Evolutionary conservation across 257 asterid species (phyloP).

Genomic region (Solanum lignicaule): DNA sequence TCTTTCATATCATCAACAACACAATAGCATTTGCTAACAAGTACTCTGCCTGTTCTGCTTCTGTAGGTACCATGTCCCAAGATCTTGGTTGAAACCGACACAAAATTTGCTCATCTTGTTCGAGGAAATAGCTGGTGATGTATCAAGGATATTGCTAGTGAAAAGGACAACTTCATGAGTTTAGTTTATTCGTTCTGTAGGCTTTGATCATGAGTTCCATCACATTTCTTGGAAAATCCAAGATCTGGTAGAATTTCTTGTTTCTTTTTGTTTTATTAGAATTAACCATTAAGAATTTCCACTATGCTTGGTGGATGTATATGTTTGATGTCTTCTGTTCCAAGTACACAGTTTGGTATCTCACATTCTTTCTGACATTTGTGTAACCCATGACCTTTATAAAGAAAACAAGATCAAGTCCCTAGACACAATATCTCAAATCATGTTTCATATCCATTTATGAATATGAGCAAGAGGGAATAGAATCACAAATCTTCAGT

Average conservation of each 20-base stretch:
- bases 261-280: neutral
- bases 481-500: neutral
- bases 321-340: neutral
- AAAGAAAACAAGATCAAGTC: neutral
- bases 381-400: neutral
- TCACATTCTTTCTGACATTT: neutral
- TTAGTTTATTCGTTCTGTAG: neutral
- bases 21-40: neutral
- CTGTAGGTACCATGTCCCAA: conserved; percentile 70
- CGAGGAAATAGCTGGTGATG: conserved; percentile 62
- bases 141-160: conserved; percentile 32
- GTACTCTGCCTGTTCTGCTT: neutral
- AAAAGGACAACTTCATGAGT: conserved; percentile 17
- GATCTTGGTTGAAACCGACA: conserved; percentile 61
- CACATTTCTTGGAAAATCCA: neutral
- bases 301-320: neutral
- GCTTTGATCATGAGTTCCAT: neutral
- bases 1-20: no score
- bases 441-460: neutral
- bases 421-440: neutral
- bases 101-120: conserved; percentile 41
- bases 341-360: neutral
- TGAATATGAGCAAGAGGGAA: neutral
- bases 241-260: neutral
- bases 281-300: neutral